Evolutionary conservation across 768 basidiomycete genomes (phyloP), one percentile per base, ranked within the genome.

Genomic region (Asterophora parasitica): DNA sequence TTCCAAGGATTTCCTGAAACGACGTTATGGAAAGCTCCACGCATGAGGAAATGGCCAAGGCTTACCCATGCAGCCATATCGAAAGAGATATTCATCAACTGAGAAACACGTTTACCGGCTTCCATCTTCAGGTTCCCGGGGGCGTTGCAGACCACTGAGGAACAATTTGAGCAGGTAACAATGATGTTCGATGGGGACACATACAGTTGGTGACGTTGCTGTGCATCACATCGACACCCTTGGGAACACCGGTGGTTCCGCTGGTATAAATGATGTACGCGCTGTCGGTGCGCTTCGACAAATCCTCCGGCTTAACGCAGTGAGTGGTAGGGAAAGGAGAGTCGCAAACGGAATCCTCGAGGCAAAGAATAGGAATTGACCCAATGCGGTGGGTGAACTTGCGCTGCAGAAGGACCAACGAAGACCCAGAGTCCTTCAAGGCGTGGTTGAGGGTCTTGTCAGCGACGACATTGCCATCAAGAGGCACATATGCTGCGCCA

Each of bases 41-140:
- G 19, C 26, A 17, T 6, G 23, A 47, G 31, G 30, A 34, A 36
- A 31, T 15, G 31, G 15, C 30, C 15, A 38, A 13, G 2, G 28
- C 35, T 16, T 52, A 67, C 78, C 81, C 81, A 83, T 12, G 77
- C 78, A 28, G 77, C 78, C 78, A 83, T 81, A 53, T 82, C 81
- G 55, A 82, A 83, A 1, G 80, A 76, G 35, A 83, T 74, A 52
- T 82, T 81, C 65, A 82, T 71, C 28, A 82, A 61, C 58, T 83
- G 81, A 4, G 78, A 73, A 7, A 82, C 78, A 10, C 76, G 71
- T 23, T 71, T 55, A 10, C 80, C 79, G 3, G 76, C 76, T 15
- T 58, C 50, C 76, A 83, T 81, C 37, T 73, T 72, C 15, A 81
- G 62, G 54, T 78, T 80, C 17, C 80, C 80, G 17, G 80, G 80